phyloP scores from a whole-genome alignment of 495 filamentous ascomycete species.

The Aspergillus kassunensis region DNA sequence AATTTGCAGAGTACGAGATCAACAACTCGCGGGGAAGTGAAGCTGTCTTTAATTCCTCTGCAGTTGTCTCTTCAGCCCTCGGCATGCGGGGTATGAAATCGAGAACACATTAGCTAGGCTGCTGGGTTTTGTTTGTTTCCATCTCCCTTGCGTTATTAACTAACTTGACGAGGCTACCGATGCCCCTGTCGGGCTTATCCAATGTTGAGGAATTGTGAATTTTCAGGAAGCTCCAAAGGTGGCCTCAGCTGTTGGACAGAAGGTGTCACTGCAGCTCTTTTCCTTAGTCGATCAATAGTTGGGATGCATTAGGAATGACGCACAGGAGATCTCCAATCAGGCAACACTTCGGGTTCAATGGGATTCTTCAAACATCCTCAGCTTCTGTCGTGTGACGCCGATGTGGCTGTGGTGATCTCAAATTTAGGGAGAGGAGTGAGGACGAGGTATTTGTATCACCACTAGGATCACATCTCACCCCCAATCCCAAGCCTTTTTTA shows the following conservation, averaged over 20 bases:
- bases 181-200: not conserved
- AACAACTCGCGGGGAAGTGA: not conserved
- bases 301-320: conserved; percentile 11
- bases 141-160: conserved; percentile 1
- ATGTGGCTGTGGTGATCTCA: conserved; percentile 4
- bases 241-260: conserved; percentile 5
- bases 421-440: not conserved
- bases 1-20: not conserved
- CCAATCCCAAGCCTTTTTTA: too few species aligned
- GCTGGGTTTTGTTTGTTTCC: not conserved
- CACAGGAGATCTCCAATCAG: conserved; percentile 12
- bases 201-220: not conserved
- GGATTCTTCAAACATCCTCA: not conserved
- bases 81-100: conserved; percentile 8
- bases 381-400: conserved; percentile 7
- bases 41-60: too few species aligned
- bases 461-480: conserved; percentile 1
- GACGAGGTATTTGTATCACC: conserved; percentile 12
- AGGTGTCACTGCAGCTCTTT: conserved; percentile 12
- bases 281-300: conserved; percentile 13
- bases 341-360: not conserved
- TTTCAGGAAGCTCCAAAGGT: not conserved
- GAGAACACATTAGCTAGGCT: not conserved
- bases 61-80: not conserved
- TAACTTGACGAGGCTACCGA: not conserved